Base-by-base conservation (phyloP, 768 basidiomycete species). In the Russula compacta region DNA sequence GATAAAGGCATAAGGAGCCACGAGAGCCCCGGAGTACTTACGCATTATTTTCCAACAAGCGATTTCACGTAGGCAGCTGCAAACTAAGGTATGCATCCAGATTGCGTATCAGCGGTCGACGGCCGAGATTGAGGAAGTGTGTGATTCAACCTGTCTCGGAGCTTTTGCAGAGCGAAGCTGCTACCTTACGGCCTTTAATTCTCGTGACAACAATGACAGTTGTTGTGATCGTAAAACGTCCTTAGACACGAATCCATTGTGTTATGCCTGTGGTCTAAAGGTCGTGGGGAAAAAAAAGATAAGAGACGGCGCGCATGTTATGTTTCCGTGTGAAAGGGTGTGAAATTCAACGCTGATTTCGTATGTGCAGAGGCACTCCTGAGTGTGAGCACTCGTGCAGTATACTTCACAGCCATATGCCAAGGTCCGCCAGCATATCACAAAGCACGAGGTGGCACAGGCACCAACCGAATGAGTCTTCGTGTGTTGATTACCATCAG, bases 381-480 rank as follows among this genome's bases (percentile, higher is more conserved):
- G 19, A 9, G 39, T 33, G 53, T 14, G 53, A 12, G 29, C n/a
- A 9, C 7, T 35, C 14, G 15, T 29, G 11, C 48, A 8, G 9
- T 15, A 35, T 40, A 51, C 24, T 58, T 58, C 57, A 58, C 57
- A 43, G 19, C 49, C 49, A 11, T 51, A 49, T 50, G 57, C 48
- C 10, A 33, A 6, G 19, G 49, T 14, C 49, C 12, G 4, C 15
- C 19, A 11, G 32, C n/a, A 42, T 42, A 43, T 58, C 57, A 58
- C 57, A 36, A 17, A 24, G 7, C 56, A 58, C 29, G 48, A 11
- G 39, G 39, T 39, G 36, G 46, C 33, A 11, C 48, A 58, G 48
- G 48, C 36, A 48, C 56, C 15, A 39, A 48, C 56, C 15, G 29
- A 39, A 58, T 29, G 19, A 29, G 4, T 12, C 38, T 40, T 19